Evolutionary conservation across 176 grass and related monocot genomes (phyloP).

Genomic region (Rhynchospora pubera): DNA sequence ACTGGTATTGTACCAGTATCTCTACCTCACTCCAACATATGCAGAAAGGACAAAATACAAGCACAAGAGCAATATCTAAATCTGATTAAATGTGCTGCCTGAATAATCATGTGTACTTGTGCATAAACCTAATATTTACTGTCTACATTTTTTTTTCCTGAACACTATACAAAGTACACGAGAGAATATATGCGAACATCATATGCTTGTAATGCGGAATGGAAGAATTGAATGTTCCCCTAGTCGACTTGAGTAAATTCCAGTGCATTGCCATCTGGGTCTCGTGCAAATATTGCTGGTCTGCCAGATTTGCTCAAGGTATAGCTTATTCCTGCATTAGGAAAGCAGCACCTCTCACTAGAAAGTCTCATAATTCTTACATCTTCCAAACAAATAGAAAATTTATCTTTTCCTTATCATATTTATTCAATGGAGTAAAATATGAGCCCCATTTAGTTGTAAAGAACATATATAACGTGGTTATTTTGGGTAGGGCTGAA

Average conservation of each 20-base stretch:
- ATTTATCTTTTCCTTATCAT: neutral
- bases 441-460: neutral
- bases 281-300: constrained; percentile 81
- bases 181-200: neutral
- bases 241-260: constrained; percentile 90
- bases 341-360: neutral
- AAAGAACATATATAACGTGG: neutral
- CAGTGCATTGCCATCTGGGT: constrained; percentile 73
- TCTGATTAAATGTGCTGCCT: neutral
- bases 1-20: neutral
- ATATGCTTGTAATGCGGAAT: constrained; percentile 2
- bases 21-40: neutral
- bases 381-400: neutral
- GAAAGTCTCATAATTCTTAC: neutral
- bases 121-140: neutral
- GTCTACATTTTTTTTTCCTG: neutral
- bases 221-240: neutral
- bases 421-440: neutral
- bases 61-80: neutral
- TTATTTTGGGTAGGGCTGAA: neutral
- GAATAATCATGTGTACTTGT: neutral
- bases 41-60: neutral
- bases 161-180: neutral
- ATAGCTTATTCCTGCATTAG: constrained; percentile 75
- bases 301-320: constrained; percentile 89